Evolutionary conservation across 495 filamentous ascomycete genomes (phyloP), one percentile per base, ranked within the genome.

Genomic region (Xylaria cubensis): DNA sequence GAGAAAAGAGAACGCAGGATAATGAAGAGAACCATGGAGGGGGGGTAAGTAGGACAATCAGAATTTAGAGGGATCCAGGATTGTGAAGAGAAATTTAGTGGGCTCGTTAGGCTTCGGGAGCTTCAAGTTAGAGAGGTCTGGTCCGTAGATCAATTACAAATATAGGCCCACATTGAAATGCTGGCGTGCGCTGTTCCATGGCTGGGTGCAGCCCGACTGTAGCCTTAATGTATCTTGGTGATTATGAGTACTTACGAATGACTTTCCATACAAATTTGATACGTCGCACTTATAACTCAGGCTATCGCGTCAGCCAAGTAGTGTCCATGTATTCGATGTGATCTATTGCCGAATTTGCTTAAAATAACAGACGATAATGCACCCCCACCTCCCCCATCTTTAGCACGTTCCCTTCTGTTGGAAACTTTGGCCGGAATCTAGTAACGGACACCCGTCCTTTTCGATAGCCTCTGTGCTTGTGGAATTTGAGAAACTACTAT

Each of bases 21-120:
- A 46, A 34, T 41, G 59, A 56, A 64, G 39, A 59, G 48, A 36
- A 36, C 34, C 21, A 34, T 13, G 44, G n/a, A 6, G 55, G 56
- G 67, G 42, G 39, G 59, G 29, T 39, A 39, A 24, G 21, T 7
- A 44, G 34, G 66, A 24, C 24, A 69, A 56, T 67, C 42, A 34
- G 42, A 39, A 58, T 68, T 68, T 55, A 68, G 36, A 56, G 13
- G 29, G 65, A 24, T n/a, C 46, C 32, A 17, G 51, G 65, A n/a
- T 41, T 59, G 51, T 39, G 24, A 42, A 56, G 46, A 70, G 65
- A 63, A 70, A 53, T 70, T 63, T 70, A 44, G 68, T 64, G 59
- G 67, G 56, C 34, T 69, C 24, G 41, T 39, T 19, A 55, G 59
- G 56, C 46, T 39, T 70, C 53, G 67, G 67, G 53, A 46, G 26